Conservation (phyloP, 2,329 filamentous ascomycete species). For the Emergomyces pasteurianus region DNA sequence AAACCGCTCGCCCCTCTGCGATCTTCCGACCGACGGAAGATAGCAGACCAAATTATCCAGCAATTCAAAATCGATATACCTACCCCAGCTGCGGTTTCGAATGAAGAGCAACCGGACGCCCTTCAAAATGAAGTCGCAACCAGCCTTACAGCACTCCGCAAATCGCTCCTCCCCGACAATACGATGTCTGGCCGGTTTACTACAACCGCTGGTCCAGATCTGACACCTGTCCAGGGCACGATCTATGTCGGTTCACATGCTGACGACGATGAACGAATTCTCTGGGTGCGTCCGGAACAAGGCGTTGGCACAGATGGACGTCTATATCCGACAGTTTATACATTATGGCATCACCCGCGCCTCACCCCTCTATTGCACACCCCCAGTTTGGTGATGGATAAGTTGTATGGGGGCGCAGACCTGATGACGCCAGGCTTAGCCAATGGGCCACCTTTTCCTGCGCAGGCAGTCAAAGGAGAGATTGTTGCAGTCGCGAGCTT, state of each 20-base stretch:
- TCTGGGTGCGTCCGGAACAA: conserved; percentile 54
- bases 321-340: conserved; percentile 46
- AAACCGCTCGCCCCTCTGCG: conserved; percentile 55
- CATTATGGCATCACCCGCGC: conserved; percentile 51
- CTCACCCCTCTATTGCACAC: conserved; percentile 55
- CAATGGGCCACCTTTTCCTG: conserved; percentile 51
- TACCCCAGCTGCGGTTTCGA: conserved; percentile 21
- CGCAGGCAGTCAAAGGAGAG: conserved; percentile 45
- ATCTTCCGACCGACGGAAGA: conserved; percentile 54
- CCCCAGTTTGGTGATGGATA: conserved; percentile 45
- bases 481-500: conserved; percentile 52
- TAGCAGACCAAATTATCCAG: conserved; percentile 54
- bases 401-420: conserved; percentile 53
- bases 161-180: conserved; percentile 51
- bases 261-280: conserved; percentile 45
- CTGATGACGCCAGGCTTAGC: conserved; percentile 58
- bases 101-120: conserved; percentile 20
- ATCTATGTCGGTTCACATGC: conserved; percentile 51
- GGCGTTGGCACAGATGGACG: conserved; percentile 30
- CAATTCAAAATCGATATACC: conserved; percentile 45
- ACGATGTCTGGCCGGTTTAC: conserved; percentile 52
- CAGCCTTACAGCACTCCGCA: conserved; percentile 41
- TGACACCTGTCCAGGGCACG: conserved; percentile 50
- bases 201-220: conserved; percentile 50
- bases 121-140: conserved; percentile 24